These are phyloP conservation scores for Pythium scleroteichum DNA, from an alignment of 352 stramenopile species.

Conservation along the genomic window DNA sequence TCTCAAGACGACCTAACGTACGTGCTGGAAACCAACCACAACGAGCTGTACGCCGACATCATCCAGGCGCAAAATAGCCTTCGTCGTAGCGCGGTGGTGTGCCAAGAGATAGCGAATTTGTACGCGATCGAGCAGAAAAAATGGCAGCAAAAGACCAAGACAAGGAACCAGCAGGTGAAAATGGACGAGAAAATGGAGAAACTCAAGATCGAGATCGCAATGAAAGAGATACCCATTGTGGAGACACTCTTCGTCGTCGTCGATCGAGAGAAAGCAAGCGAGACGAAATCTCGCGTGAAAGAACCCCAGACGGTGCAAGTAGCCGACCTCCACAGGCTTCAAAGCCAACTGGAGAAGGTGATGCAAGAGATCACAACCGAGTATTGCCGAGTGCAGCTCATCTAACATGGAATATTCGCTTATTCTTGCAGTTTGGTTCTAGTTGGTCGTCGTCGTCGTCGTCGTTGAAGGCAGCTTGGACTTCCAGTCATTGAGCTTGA, in stretches of 20 bases:
- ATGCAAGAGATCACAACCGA: constrained; percentile 51
- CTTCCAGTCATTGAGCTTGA: constrained; percentile 49
- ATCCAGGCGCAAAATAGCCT: constrained; percentile 34
- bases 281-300: neutral
- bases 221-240: constrained; percentile 45
- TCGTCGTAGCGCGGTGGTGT: constrained; percentile 24
- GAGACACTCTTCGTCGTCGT: constrained; percentile 54
- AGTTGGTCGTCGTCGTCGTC: neutral
- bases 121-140: constrained; percentile 43
- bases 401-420: constrained; percentile 20
- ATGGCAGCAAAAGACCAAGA: constrained; percentile 45
- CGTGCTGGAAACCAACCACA: neutral
- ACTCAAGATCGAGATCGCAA: constrained; percentile 39
- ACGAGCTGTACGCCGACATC: constrained; percentile 31
- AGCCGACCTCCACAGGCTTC: constrained; percentile 41
- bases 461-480: constrained; percentile 29
- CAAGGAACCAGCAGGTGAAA: constrained; percentile 36
- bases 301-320: constrained; percentile 8
- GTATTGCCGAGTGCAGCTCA: constrained; percentile 46
- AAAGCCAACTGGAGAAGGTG: constrained; percentile 47
- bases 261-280: constrained; percentile 7
- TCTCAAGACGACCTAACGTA: neutral
- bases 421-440: neutral
- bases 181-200: constrained; percentile 53
- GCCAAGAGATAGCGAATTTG: constrained; percentile 33